These are phyloP conservation scores for Gonapodya sp. DNA, from an alignment of 192 early-diverging fungal genomes.

Conservation along the genomic window DNA sequence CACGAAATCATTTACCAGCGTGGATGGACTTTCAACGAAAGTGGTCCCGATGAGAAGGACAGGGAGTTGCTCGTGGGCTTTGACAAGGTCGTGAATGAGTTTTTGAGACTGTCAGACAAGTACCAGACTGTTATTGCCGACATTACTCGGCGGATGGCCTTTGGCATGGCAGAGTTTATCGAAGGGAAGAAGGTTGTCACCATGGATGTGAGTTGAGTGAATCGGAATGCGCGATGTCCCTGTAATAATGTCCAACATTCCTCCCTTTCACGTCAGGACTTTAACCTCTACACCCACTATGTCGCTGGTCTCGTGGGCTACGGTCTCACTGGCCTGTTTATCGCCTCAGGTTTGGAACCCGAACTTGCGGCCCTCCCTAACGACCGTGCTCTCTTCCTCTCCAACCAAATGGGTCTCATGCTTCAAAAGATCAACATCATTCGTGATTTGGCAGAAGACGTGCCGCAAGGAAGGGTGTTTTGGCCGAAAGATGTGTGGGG, in stretches of 20 bases:
- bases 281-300: conserved; percentile 95
- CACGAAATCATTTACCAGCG: conserved; percentile 66
- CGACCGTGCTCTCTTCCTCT: conserved; percentile 14
- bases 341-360: conserved; percentile 68
- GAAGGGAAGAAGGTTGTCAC: conserved; percentile 44
- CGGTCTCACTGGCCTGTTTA: conserved; percentile 86
- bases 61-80: conserved; percentile 80
- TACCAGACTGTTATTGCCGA: conserved; percentile 85
- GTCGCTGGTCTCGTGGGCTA: conserved; percentile 93
- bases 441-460: conserved; percentile 88
- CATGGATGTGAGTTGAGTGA: conserved; percentile 28
- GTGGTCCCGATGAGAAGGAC: conserved; percentile 90
- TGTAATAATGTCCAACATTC: no score
- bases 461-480: conserved; percentile 79
- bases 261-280: conserved; percentile 43
- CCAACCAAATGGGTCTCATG: conserved; percentile 96
- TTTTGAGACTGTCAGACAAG: conserved; percentile 57
- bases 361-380: conserved; percentile 16
- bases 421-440: conserved; percentile 98
- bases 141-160: conserved; percentile 84
- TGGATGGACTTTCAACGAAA: conserved; percentile 67
- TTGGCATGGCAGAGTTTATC: conserved; percentile 88
- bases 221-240: no score
- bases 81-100: conserved; percentile 82
- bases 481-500: conserved; percentile 96